Percentiles rank a stretch among this genome's conserved stretches.
phyloP scores from a whole-genome alignment of 1,284 basidiomycete species.

The Ceratobasidium papillatum region DNA sequence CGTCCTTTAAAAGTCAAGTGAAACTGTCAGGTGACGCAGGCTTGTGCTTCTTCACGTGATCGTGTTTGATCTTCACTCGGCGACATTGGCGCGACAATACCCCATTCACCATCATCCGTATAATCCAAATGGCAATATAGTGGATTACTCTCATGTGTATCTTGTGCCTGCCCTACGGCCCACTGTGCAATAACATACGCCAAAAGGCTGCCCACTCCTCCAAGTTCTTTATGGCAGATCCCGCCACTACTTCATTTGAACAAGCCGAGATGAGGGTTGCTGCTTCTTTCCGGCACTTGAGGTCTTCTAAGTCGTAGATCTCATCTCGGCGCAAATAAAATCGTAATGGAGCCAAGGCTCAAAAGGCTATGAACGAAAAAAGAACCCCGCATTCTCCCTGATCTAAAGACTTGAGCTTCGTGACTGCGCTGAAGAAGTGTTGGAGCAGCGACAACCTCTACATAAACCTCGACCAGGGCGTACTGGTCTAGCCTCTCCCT shows the following conservation, averaged over 20 bases:
- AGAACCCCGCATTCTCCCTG: neutral
- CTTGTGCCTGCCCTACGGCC: no score
- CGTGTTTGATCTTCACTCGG: neutral
- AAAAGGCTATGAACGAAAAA: neutral
- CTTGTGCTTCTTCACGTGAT: neutral
- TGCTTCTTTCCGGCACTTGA: neutral
- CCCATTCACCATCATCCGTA: no score
- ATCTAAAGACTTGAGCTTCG: neutral
- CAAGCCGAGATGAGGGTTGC: neutral
- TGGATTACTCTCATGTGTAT: no score
- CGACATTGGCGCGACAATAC: no score
- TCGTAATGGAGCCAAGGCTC: neutral
- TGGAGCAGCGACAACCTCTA: neutral
- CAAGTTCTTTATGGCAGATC: no score
- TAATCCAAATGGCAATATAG: no score
- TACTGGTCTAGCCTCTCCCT: neutral
- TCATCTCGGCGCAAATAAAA: neutral
- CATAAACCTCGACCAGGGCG: neutral
- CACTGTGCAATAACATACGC: no score
- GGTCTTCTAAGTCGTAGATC: neutral
- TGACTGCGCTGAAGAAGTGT: neutral
- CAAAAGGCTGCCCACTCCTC: no score
- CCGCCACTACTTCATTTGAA: neutral
- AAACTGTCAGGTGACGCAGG: neutral
- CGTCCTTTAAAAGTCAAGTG: neutral